These are phyloP conservation scores for Xylariaceae sp. DNA, from an alignment of 2,329 filamentous ascomycete species.

Conservation along the genomic window DNA sequence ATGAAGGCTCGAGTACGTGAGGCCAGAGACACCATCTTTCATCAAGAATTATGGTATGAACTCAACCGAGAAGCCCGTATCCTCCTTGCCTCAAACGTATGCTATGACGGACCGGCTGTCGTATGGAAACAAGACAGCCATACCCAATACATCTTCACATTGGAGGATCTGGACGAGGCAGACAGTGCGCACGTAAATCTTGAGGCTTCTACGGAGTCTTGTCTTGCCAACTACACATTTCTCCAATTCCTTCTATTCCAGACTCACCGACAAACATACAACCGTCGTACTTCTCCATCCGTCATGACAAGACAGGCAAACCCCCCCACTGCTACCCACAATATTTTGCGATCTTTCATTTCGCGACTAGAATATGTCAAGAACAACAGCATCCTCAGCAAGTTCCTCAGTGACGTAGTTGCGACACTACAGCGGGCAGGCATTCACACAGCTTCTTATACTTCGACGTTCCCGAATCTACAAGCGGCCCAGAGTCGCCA, in stretches of 20 bases:
- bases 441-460: slow-evolving; percentile 39
- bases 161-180: slow-evolving; percentile 57
- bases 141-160: slow-evolving; percentile 61
- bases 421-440: slow-evolving; percentile 44
- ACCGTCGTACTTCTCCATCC: slow-evolving; percentile 59
- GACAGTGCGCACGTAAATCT: slow-evolving; percentile 31
- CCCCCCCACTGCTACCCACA: slow-evolving; percentile 40
- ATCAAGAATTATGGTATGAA: slow-evolving; percentile 88
- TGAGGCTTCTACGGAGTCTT: slow-evolving; percentile 51
- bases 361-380: slow-evolving; percentile 44
- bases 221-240: slow-evolving; percentile 58
- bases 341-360: slow-evolving; percentile 50
- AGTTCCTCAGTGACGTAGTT: slow-evolving; percentile 42
- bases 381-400: slow-evolving; percentile 36
- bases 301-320: slow-evolving; percentile 35
- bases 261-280: slow-evolving; percentile 72
- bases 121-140: slow-evolving; percentile 50
- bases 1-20: slow-evolving; percentile 68
- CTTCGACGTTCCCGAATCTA: slow-evolving; percentile 39
- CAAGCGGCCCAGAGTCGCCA: too few species aligned
- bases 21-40: slow-evolving; percentile 74
- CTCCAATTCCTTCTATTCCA: slow-evolving; percentile 75
- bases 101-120: slow-evolving; percentile 55
- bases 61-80: slow-evolving; percentile 75
- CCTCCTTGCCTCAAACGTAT: slow-evolving; percentile 67